A percentile compares a stretch with the other conserved stretches of the same genome.
Evolutionary conservation across 148 eudicot species (phyloP).

Genomic region (Rhododendron kiyosumense): DNA sequence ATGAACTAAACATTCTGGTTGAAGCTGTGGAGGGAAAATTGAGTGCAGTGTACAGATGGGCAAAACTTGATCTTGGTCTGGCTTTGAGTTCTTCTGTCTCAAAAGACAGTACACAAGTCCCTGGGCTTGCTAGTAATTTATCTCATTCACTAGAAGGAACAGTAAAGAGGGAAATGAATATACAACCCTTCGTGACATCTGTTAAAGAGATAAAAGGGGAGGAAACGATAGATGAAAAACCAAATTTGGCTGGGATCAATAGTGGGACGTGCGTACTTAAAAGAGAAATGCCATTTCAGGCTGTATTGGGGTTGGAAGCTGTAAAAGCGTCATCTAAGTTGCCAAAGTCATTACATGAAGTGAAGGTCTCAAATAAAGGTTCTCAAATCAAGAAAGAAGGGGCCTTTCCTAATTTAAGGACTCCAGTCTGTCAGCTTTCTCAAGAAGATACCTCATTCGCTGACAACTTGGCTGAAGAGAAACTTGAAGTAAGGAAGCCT

Average conservation of each 20-base stretch:
- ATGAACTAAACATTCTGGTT: conserved; percentile 69
- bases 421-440: conserved; percentile 20
- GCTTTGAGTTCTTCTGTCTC: conserved; percentile 61
- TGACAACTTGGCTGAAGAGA: conserved; percentile 19
- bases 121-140: conserved; percentile 22
- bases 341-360: conserved; percentile 24
- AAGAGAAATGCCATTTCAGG: conserved; percentile 29
- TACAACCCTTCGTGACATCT: conserved; percentile 15
- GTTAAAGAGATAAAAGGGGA: conserved; percentile 24
- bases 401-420: conserved; percentile 12
- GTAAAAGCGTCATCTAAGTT: conserved; percentile 23
- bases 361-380: conserved; percentile 12
- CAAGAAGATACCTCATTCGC: conserved; percentile 11
- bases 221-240: conserved; percentile 17
- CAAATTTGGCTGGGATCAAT: conserved; percentile 22
- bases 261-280: conserved; percentile 20
- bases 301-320: conserved; percentile 37
- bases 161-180: conserved; percentile 14
- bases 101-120: conserved; percentile 36
- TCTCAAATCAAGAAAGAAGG: conserved; percentile 29
- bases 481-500: conserved; percentile 27
- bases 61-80: conserved; percentile 77
- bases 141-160: conserved; percentile 29
- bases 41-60: conserved; percentile 90
- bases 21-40: conserved; percentile 98